phyloP scores from a whole-genome alignment of 495 filamentous ascomycete genomes.

The Daldinia concentrica region DNA sequence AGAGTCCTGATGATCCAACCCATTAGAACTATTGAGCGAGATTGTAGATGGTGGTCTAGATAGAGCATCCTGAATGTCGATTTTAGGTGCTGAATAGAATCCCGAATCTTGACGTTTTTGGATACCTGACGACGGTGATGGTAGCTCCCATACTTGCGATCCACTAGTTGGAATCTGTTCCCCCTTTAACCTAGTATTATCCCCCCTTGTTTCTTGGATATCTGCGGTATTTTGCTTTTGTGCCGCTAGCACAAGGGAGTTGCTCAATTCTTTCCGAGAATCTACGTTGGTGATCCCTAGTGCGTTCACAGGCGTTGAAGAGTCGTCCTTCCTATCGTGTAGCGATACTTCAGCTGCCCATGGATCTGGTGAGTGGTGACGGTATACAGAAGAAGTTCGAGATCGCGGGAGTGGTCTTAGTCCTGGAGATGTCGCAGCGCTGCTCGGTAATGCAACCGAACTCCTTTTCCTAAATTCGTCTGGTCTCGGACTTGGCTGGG shows the following conservation, averaged over 20 bases:
- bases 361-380: constrained; percentile 63
- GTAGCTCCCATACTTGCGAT: constrained; percentile 5
- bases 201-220: background rate
- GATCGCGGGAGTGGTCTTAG: constrained; percentile 44
- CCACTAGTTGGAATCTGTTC: background rate
- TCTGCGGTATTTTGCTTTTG: background rate
- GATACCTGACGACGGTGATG: background rate
- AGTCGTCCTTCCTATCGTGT: constrained; percentile 11
- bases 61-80: constrained; percentile 35
- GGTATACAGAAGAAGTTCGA: constrained; percentile 49
- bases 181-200: background rate
- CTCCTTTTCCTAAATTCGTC: constrained; percentile 46
- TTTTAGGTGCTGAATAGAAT: constrained; percentile 14
- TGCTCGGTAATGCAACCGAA: constrained; percentile 55
- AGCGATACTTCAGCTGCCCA: constrained; percentile 54
- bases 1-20: constrained; percentile 55
- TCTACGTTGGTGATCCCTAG: background rate
- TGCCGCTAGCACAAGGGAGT: background rate
- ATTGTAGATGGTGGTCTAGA: constrained; percentile 54
- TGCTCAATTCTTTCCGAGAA: background rate
- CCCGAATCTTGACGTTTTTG: constrained; percentile 9
- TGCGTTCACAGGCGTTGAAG: constrained; percentile 9
- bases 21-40: constrained; percentile 53
- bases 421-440: constrained; percentile 45
- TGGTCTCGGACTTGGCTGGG: constrained; percentile 47